Conservation (phyloP, 2,329 filamentous ascomycete genomes). For the Macroventuria anomochaeta region DNA sequence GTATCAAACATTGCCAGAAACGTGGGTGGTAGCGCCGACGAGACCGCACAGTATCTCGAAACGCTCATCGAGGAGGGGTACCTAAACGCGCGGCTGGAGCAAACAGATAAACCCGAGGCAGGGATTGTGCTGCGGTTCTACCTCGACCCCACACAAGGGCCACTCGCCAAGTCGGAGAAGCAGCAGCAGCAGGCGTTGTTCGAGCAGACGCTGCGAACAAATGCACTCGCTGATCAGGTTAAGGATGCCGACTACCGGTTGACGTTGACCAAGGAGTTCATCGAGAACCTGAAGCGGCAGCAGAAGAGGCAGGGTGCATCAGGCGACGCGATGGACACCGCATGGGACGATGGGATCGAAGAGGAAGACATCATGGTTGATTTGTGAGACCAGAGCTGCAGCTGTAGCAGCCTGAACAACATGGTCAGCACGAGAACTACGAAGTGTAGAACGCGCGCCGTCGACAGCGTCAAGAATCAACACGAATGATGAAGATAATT, state of each 20-base stretch:
- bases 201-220: conserved; percentile 58
- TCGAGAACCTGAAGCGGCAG: conserved; percentile 59
- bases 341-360: conserved; percentile 43
- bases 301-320: conserved; percentile 50
- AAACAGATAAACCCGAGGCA: conserved; percentile 46
- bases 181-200: conserved; percentile 55
- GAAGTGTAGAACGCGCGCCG: neutral
- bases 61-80: conserved; percentile 60
- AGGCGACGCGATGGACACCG: conserved; percentile 47
- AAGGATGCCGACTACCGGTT: conserved; percentile 62
- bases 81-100: conserved; percentile 59
- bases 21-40: conserved; percentile 58
- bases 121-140: conserved; percentile 63
- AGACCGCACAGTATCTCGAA: conserved; percentile 60
- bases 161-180: conserved; percentile 49
- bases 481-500: conserved; percentile 6
- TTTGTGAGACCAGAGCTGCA: conserved; percentile 27
- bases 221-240: conserved; percentile 58
- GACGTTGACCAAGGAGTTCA: conserved; percentile 64
- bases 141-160: conserved; percentile 45
- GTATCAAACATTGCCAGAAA: conserved; percentile 61
- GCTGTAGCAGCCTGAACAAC: neutral
- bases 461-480: neutral
- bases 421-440: too few species aligned
- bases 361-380: conserved; percentile 52